Evolutionary conservation across 1,139 yeast genomes (phyloP), one percentile per base, ranked within the genome.

Genomic region (Eremothecium sinecaudum): DNA sequence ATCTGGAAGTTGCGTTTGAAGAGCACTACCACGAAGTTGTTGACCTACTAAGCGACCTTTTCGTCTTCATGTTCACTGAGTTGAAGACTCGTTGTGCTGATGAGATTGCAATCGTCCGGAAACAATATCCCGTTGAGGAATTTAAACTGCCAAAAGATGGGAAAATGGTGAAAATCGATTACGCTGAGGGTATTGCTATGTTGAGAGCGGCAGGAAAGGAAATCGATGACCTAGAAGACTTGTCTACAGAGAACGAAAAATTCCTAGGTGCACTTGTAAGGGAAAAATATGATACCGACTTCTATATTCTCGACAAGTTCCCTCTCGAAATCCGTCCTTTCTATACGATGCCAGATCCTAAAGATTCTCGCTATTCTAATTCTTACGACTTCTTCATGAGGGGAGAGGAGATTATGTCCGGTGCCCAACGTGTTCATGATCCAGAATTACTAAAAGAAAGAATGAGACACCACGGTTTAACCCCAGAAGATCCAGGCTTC

Each of bases 341-440:
- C 73, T 90, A 90, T 73, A 90, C 99, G 39, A 90, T 92, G 98
- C 97, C 98, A 43, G 96, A 87, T 59, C 72, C 97, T 12, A 80
- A 76, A 56, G 86, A 92, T 65, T 75, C 94, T 46, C 71, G 79
- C 52, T 86, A 86, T 67, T 86, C 96, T 47, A 90, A 90, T 74
- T 80, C 92, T 13, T 81, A 87, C 60, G 99, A 90, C 68, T 90
- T 92, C 77, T 92, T 92, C 71, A 90, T 90, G 97, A 80, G 98
- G 67, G 99, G 99, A 58, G 98, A 90, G 68, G 99, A 90, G 66
- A 90, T 90, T 53, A 69, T 90, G 52, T 86, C 96, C 16, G 99
- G 99, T 53, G 98, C 98, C 38, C 99, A 90, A 68, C 95, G 99
- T 73, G 75, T 90, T 51, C 99, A 90, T 61, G 98, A 92, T 61